A percentile compares a stretch with the other conserved stretches of the same genome.
Conservation (phyloP, 257 asterid genomes). For the Nicotiana attenuata region DNA sequence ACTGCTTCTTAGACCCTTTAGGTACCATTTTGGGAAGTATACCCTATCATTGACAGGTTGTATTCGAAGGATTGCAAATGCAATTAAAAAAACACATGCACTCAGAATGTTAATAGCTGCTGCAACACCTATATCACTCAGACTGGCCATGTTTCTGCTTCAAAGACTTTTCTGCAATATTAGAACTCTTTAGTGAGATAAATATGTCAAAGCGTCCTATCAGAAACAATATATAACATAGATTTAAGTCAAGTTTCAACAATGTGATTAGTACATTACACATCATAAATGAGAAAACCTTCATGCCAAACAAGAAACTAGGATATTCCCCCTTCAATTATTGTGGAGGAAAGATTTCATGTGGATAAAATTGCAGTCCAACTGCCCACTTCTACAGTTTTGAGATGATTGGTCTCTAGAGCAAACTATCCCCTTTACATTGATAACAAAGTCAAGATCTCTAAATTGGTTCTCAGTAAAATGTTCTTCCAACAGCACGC, state of each 20-base stretch:
- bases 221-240: neutral
- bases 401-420: neutral
- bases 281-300: neutral
- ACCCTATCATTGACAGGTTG: conserved; percentile 93
- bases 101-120: conserved; percentile 72
- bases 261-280: neutral
- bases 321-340: neutral
- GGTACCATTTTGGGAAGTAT: conserved; percentile 96
- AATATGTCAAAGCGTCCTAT: neutral
- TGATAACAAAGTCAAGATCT: neutral
- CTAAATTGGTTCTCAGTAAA: neutral
- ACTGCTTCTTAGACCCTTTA: conserved; percentile 70
- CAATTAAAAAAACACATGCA: conserved; percentile 71
- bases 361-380: neutral
- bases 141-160: conserved; percentile 57
- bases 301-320: neutral
- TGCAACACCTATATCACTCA: conserved; percentile 69
- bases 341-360: neutral
- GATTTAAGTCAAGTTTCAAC: neutral
- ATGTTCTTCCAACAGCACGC: neutral
- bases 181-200: neutral
- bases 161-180: conserved; percentile 23
- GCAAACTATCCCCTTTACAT: neutral
- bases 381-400: neutral
- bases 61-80: conserved; percentile 82